Evolutionary conservation across 176 grass and related monocot genomes (phyloP).

Genomic region (Areca catechu): DNA sequence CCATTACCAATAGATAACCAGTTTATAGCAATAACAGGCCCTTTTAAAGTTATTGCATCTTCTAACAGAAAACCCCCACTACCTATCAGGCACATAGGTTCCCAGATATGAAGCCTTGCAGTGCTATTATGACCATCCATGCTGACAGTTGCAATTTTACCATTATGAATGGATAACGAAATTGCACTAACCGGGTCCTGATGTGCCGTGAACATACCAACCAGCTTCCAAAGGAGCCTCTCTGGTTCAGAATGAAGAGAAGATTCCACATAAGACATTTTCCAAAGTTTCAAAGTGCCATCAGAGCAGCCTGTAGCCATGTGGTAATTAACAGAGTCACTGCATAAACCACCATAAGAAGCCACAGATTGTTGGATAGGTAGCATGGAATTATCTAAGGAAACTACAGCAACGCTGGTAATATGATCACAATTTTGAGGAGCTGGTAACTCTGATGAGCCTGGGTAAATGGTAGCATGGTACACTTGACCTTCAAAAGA

Average conservation of each 20-base stretch:
- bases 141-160: slow-evolving; percentile 57
- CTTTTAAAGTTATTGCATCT: slow-evolving; percentile 47
- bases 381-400: slow-evolving; percentile 32
- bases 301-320: slow-evolving; percentile 76
- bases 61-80: slow-evolving; percentile 69
- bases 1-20: slow-evolving; percentile 78
- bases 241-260: slow-evolving; percentile 31
- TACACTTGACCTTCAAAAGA: slow-evolving; percentile 37
- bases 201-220: slow-evolving; percentile 60
- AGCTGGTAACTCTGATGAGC: slow-evolving; percentile 50
- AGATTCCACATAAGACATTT: slow-evolving; percentile 29
- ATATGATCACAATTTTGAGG: slow-evolving; percentile 30
- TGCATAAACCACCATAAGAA: slow-evolving; percentile 18
- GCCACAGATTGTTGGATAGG: slow-evolving; percentile 39
- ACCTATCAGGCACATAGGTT: slow-evolving; percentile 47
- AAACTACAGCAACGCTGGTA: slow-evolving; percentile 54
- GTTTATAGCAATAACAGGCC: slow-evolving; percentile 54
- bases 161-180: slow-evolving; percentile 59
- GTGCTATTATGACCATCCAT: slow-evolving; percentile 30
- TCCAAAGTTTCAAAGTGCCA: slow-evolving; percentile 79
- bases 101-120: slow-evolving; percentile 66
- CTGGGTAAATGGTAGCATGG: slow-evolving; percentile 35
- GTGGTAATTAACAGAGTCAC: slow-evolving; percentile 40
- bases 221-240: slow-evolving; percentile 51
- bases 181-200: slow-evolving; percentile 38